phyloP scores from a whole-genome alignment of 345 rosid genomes.

The Heritiera fomes region DNA sequence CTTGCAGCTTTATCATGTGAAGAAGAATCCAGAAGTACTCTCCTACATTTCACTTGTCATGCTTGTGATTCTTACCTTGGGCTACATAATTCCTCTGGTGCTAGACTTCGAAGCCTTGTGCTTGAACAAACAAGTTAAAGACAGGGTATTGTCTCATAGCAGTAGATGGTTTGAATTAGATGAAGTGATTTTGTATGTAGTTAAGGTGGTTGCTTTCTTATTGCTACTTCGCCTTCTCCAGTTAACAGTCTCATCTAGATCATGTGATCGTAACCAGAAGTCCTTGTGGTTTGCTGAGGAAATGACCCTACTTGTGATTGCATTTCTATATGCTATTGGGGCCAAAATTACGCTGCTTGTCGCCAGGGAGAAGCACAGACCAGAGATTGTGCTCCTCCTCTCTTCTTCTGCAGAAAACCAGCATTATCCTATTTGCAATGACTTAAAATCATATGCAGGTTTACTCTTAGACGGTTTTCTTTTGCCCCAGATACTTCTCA shows the following conservation, averaged over 20 bases:
- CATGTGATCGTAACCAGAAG: constrained; percentile 10
- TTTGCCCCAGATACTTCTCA: constrained; percentile 54
- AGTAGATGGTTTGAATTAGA: constrained; percentile 39
- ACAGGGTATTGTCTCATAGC: constrained; percentile 24
- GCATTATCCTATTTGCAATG: constrained; percentile 28
- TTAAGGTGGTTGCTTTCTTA: constrained; percentile 46
- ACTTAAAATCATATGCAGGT: constrained; percentile 40
- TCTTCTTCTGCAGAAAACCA: not conserved
- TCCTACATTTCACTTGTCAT: constrained; percentile 50
- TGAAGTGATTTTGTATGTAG: constrained; percentile 44
- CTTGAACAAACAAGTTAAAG: not conserved
- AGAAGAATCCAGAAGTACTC: constrained; percentile 37
- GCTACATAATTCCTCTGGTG: constrained; percentile 41
- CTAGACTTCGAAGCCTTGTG: constrained; percentile 48
- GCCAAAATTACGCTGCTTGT: constrained; percentile 36
- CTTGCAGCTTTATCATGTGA: constrained; percentile 32
- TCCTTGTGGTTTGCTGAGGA: constrained; percentile 44
- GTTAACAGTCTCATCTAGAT: constrained; percentile 38
- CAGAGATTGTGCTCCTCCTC: not conserved
- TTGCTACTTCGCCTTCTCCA: constrained; percentile 51
- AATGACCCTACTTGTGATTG: constrained; percentile 31
- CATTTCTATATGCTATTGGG: constrained; percentile 38
- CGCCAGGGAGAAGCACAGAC: constrained; percentile 12
- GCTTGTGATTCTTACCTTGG: constrained; percentile 49
- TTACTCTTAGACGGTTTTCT: constrained; percentile 48